Conservation (phyloP, 2,329 filamentous ascomycete genomes). For the Zymoseptoria ardabiliae region DNA sequence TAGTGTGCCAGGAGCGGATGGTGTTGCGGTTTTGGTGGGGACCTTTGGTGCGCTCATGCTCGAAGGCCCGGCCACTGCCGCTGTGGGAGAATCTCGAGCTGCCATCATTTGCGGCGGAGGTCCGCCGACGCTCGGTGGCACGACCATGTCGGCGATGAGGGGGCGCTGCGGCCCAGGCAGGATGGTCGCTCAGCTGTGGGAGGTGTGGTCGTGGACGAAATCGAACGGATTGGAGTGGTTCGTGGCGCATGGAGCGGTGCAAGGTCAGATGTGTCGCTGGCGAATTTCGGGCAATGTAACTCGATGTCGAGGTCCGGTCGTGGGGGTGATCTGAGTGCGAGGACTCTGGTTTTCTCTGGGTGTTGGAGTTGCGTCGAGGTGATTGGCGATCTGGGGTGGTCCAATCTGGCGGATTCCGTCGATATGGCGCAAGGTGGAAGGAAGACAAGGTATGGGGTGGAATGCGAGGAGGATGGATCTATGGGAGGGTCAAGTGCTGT, state of each 20-base stretch:
- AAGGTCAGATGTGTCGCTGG: constrained; percentile 3
- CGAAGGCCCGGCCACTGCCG: constrained; percentile 5
- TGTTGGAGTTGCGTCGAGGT: background rate
- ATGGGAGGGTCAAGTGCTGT: too few species aligned
- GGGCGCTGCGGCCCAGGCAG: constrained; percentile 7
- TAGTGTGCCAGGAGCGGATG: constrained; percentile 24
- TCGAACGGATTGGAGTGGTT: background rate
- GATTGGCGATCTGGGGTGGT: background rate
- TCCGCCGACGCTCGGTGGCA: constrained; percentile 23
- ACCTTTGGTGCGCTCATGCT: constrained; percentile 7
- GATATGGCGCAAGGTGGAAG: background rate
- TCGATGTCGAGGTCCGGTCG: background rate
- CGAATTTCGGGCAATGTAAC: background rate
- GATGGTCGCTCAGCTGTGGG: background rate
- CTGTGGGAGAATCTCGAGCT: constrained; percentile 11
- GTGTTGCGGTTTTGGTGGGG: constrained; percentile 15
- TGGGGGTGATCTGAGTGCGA: background rate
- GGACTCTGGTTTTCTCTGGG: background rate
- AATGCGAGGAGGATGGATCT: background rate
- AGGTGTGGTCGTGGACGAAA: background rate
- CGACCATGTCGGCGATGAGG: constrained; percentile 21
- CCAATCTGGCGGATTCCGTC: background rate
- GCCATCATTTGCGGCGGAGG: constrained; percentile 5
- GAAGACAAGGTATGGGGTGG: background rate
- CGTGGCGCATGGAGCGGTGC: constrained; percentile 5